phyloP scores from a whole-genome alignment of 2,329 filamentous ascomycete genomes.

The Cladosporium sp. region DNA sequence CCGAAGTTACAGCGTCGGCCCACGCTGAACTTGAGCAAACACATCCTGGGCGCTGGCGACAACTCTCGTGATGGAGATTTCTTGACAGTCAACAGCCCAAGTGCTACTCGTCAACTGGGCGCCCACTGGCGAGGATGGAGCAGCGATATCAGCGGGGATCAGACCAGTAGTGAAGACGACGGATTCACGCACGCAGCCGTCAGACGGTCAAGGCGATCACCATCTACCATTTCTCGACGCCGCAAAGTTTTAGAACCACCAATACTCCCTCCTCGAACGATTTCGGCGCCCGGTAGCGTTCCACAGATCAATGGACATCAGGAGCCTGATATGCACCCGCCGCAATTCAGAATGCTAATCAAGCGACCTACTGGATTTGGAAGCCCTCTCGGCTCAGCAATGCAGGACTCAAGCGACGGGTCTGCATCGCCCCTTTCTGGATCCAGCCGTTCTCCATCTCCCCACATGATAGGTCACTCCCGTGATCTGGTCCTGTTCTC shows the following conservation, averaged over 20 bases:
- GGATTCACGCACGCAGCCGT: slow-evolving; percentile 4
- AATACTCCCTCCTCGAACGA: neutral
- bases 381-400: slow-evolving; percentile 6
- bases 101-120: neutral
- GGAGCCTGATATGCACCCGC: slow-evolving; percentile 4
- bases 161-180: slow-evolving; percentile 38
- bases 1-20: slow-evolving; percentile 14
- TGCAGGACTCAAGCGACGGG: slow-evolving; percentile 11
- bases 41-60: slow-evolving; percentile 10
- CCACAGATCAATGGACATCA: slow-evolving; percentile 13
- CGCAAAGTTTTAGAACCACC: neutral
- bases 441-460: slow-evolving; percentile 21
- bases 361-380: slow-evolving; percentile 29
- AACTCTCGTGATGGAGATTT: slow-evolving; percentile 11
- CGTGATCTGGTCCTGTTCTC: slow-evolving; percentile 13
- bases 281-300: neutral
- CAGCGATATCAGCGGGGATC: slow-evolving; percentile 39
- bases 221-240: slow-evolving; percentile 7
- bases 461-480: neutral
- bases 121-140: slow-evolving; percentile 36
- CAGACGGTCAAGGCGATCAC: slow-evolving; percentile 3
- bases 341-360: slow-evolving; percentile 26
- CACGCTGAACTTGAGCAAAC: slow-evolving; percentile 11
- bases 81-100: slow-evolving; percentile 21
- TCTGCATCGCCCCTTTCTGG: slow-evolving; percentile 10